Evolutionary conservation across 345 rosid species (phyloP).

Genomic region (Odontarrhena argentea): DNA sequence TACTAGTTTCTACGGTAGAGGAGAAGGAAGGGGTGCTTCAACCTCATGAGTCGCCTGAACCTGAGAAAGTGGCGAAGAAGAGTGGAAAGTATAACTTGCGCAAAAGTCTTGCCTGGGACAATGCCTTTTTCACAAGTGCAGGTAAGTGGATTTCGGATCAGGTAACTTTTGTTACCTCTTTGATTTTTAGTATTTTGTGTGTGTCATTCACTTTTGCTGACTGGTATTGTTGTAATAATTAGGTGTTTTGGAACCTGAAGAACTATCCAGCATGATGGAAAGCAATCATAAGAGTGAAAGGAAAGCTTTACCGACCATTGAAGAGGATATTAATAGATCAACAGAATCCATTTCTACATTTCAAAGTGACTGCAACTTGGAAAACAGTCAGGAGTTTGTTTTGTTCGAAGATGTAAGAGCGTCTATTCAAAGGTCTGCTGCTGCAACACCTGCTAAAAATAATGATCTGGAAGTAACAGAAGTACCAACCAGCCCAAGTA

Average conservation of each 20-base stretch:
- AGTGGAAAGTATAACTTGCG: slow-evolving; percentile 73
- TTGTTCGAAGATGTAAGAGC: slow-evolving; percentile 91
- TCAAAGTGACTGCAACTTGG: slow-evolving; percentile 61
- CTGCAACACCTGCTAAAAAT: slow-evolving; percentile 38
- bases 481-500: slow-evolving; percentile 47
- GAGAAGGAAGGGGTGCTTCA: slow-evolving; percentile 44
- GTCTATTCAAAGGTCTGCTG: slow-evolving; percentile 57
- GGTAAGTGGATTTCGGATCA: slow-evolving; percentile 43
- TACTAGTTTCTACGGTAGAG: slow-evolving; percentile 36
- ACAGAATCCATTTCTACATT: slow-evolving; percentile 78
- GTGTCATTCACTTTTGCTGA: neutral
- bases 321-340: slow-evolving; percentile 72
- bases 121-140: slow-evolving; percentile 85
- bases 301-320: slow-evolving; percentile 60
- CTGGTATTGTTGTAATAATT: slow-evolving; percentile 5
- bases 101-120: slow-evolving; percentile 96
- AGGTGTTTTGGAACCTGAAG: slow-evolving; percentile 93
- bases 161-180: neutral
- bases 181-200: neutral
- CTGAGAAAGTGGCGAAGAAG: slow-evolving; percentile 45
- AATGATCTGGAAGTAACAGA: slow-evolving; percentile 24
- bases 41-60: slow-evolving; percentile 49
- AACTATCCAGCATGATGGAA: slow-evolving; percentile 74
- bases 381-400: slow-evolving; percentile 62
- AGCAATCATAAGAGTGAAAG: slow-evolving; percentile 51